A percentile compares a stretch with the other conserved stretches of the same genome.
phyloP scores from a whole-genome alignment of 148 eudicot species.

The Cornus controversa region DNA sequence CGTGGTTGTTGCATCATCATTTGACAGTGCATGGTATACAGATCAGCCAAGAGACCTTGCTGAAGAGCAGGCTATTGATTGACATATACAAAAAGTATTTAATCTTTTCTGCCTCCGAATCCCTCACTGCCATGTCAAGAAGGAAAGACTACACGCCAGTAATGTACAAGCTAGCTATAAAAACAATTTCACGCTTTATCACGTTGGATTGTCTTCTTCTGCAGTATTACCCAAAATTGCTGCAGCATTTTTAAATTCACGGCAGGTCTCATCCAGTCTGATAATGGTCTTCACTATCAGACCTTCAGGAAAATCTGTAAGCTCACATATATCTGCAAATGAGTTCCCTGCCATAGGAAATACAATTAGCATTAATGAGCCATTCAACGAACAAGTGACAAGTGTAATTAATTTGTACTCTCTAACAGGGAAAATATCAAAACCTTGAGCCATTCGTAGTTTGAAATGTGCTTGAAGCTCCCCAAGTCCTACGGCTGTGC shows the following conservation, averaged over 20 bases:
- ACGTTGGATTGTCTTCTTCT: constrained; percentile 82
- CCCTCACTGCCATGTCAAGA: background rate
- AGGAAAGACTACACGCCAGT: constrained; percentile 53
- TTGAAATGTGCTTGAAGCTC: constrained; percentile 60
- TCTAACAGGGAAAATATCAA: background rate
- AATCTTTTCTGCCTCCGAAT: background rate
- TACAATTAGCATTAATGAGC: no score
- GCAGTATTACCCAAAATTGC: no score
- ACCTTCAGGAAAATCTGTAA: no score
- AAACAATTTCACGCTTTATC: constrained; percentile 92
- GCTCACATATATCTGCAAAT: no score
- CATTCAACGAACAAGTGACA: background rate
- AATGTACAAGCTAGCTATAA: constrained; percentile 95
- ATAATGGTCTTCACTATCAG: no score
- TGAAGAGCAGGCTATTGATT: background rate
- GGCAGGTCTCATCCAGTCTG: no score
- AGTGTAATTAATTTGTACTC: constrained; percentile 5
- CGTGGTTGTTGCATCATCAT: no score
- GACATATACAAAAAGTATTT: no score
- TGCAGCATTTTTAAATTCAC: background rate
- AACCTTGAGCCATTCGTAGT: constrained; percentile 98
- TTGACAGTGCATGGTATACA: background rate
- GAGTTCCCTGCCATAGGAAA: no score
- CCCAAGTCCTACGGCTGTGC: constrained; percentile 84
- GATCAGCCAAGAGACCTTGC: background rate